Conservation (phyloP, 805 yeast species). For the Peterozyma toletana region DNA sequence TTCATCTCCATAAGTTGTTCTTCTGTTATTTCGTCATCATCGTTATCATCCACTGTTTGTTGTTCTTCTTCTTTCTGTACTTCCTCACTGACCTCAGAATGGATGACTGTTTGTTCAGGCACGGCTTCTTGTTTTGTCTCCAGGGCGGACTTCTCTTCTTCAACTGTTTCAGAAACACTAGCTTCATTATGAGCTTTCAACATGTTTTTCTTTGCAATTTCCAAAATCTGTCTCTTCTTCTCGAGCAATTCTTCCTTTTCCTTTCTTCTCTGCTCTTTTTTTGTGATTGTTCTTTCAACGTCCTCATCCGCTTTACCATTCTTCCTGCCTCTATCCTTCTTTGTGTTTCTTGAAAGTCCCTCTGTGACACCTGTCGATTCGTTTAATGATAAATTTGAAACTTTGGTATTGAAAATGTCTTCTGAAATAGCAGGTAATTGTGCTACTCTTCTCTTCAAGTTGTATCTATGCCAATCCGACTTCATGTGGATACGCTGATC, state of each 20-base stretch:
- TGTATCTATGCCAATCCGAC: constrained; percentile 44
- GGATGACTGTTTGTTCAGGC: not conserved
- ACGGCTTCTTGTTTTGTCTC: not conserved
- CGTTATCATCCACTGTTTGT: constrained; percentile 1
- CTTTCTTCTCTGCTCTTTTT: constrained; percentile 42
- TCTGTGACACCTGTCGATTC: not conserved
- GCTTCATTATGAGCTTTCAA: constrained; percentile 20
- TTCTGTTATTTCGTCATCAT: constrained; percentile 23
- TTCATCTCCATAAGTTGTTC: constrained; percentile 39
- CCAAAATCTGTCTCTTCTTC: constrained; percentile 40
- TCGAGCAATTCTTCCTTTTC: constrained; percentile 42
- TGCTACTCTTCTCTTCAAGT: constrained; percentile 41
- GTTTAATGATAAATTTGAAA: constrained; percentile 1
- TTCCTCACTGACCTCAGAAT: not conserved
- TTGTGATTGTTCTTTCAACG: constrained; percentile 24
- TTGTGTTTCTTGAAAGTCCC: not conserved
- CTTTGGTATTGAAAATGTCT: constrained; percentile 15
- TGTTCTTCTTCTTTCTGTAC: constrained; percentile 9
- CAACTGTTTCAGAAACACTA: constrained; percentile 9
- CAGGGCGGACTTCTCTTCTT: constrained; percentile 1
- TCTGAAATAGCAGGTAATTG: constrained; percentile 36
- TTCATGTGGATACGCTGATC: constrained; percentile 41
- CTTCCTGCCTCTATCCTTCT: constrained; percentile 6
- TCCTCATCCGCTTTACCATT: constrained; percentile 15
- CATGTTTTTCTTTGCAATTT: constrained; percentile 37